Base-by-base conservation (phyloP, 768 basidiomycete species). In the Suillus ampliporus region DNA sequence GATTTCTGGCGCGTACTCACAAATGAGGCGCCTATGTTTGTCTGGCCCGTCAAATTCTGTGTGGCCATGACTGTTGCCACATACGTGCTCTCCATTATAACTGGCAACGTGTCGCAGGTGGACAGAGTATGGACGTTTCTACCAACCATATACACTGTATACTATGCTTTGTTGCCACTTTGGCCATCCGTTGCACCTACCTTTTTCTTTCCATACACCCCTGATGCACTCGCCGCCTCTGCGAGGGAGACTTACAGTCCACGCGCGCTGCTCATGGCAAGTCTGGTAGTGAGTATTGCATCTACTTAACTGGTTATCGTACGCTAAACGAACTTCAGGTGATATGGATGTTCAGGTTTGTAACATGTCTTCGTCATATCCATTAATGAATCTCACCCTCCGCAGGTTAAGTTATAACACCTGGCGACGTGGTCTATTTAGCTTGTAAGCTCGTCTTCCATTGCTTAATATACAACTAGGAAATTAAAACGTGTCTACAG, bases 21-120 rank as follows among this genome's bases (percentile, higher is more conserved):
- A 23, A 56, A 71, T 54, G 60, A 64, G 64, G 64, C 64, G 13
- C 76, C 82, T 14, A 72, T 77, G 21, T 80, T 86, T 52, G 78
- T 77, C 47, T 90, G 88, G 86, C 90, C 92, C 17, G 76, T 83
- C 56, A 83, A 87, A 68, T 83, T 91, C 68, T 90, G 88, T 64
- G 57, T 81, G 0, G 80, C 80, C 35, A 72, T 76, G 0, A 86
- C 86, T 0, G 63, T 71, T 5, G 70, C 71, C 0, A 83, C 86
- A 8, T 94, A 85, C 68, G 65, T 91, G 8, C 71, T 83, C 5
- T 91, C 90, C 8, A 56, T 93, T 26, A 51, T 91, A 41, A 94
- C 91, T 0, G 82, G 84, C 46, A 95, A 96, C 68, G 89, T 91
- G 53, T 92, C 90, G 1, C 92, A 95, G 72, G 94, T 96, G 28